Percentiles rank a stretch among this genome's conserved stretches.
Conservation (phyloP, 2,329 filamentous ascomycete species). For the Tympanopsis confertula region DNA sequence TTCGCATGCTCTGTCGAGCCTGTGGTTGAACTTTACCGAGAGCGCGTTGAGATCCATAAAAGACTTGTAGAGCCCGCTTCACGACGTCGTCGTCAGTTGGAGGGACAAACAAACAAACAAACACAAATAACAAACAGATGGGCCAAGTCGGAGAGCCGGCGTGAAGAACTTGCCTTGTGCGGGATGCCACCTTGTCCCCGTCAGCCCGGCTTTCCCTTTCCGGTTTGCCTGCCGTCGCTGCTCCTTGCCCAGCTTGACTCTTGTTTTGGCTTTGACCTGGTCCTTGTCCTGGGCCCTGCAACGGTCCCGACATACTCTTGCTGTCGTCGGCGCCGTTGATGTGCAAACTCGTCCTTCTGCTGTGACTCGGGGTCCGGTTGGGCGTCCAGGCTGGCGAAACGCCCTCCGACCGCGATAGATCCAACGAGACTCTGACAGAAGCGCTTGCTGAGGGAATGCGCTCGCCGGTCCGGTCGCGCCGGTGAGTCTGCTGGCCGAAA, state of each 20-base stretch:
- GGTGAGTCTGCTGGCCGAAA: too few relatives aligned
- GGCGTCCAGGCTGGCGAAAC: too few relatives aligned
- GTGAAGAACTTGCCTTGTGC: background rate
- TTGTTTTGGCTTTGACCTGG: conserved; percentile 4
- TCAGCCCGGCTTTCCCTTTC: conserved; percentile 24
- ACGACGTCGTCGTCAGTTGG: conserved; percentile 3
- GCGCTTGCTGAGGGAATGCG: conserved; percentile 4
- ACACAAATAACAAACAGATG: too few relatives aligned
- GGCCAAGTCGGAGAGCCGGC: too few relatives aligned
- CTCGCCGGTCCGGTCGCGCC: conserved; percentile 13
- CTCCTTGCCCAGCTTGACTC: conserved; percentile 18
- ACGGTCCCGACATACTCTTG: conserved; percentile 7
- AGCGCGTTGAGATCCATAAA: conserved; percentile 42
- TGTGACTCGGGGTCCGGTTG: conserved; percentile 27
- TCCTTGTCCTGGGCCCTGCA: too few relatives aligned
- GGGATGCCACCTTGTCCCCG: conserved; percentile 19
- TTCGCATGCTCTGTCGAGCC: conserved; percentile 66
- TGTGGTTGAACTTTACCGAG: conserved; percentile 49
- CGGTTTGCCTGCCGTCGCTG: conserved; percentile 26
- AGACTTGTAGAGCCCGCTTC: conserved; percentile 38
- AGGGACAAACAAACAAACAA: too few relatives aligned
- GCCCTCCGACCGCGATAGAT: conserved; percentile 30
- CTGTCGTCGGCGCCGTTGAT: conserved; percentile 12
- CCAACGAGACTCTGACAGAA: conserved; percentile 22
- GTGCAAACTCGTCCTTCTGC: conserved; percentile 28